A percentile compares a stretch with the other conserved stretches of the same genome.
phyloP scores from a whole-genome alignment of 495 filamentous ascomycete species.

The Collariella sp. region DNA sequence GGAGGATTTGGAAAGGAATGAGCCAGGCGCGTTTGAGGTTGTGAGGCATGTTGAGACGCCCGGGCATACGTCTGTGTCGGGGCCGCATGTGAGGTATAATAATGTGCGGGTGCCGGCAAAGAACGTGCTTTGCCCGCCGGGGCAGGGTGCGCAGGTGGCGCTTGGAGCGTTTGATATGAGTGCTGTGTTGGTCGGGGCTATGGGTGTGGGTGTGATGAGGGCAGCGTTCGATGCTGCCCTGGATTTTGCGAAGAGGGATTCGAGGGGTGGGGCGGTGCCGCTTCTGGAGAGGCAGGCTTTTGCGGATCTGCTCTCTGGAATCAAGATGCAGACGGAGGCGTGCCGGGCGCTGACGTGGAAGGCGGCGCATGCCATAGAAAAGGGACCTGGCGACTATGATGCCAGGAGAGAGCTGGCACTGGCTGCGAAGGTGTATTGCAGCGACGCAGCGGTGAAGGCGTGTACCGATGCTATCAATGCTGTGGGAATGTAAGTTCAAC shows the following conservation, averaged over 20 bases:
- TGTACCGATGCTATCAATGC: constrained; percentile 42
- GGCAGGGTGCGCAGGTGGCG: constrained; percentile 33
- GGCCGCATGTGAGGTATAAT: constrained; percentile 41
- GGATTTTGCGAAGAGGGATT: constrained; percentile 38
- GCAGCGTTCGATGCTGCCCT: constrained; percentile 46
- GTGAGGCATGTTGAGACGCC: constrained; percentile 33
- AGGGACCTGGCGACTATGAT: constrained; percentile 33
- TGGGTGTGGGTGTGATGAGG: constrained; percentile 46
- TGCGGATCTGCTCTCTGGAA: constrained; percentile 42
- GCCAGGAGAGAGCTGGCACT: constrained; percentile 37
- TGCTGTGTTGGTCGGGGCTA: constrained; percentile 45
- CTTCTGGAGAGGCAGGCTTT: constrained; percentile 42
- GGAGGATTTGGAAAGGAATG: constrained; percentile 37
- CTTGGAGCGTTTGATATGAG: constrained; percentile 35
- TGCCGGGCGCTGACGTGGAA: constrained; percentile 46
- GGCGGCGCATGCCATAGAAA: constrained; percentile 35
- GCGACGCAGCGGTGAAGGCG: constrained; percentile 39
- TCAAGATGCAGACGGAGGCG: constrained; percentile 48
- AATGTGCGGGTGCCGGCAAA: constrained; percentile 39
- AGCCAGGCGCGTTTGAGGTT: constrained; percentile 31
- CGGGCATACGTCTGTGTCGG: constrained; percentile 41
- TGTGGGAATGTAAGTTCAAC: constrained; percentile 37
- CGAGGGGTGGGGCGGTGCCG: constrained; percentile 33
- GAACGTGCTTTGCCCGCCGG: constrained; percentile 40
- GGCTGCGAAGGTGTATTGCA: constrained; percentile 46